A percentile compares a stretch with the other conserved stretches of the same genome.
phyloP scores from a whole-genome alignment of 2,329 filamentous ascomycete species.

The Aspergillus sp. region DNA sequence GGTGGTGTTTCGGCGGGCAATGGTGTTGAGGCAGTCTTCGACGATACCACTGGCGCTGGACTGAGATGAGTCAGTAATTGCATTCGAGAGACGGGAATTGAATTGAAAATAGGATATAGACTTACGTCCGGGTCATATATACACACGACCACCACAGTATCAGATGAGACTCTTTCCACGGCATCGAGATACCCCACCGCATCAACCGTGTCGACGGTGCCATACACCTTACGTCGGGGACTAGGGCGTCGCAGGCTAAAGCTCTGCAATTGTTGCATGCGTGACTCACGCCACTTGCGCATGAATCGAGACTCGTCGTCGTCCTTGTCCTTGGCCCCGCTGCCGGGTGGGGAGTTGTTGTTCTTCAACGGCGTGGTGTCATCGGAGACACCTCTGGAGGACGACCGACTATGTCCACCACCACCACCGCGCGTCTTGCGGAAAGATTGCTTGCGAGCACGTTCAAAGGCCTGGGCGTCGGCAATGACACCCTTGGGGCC shows the following conservation, averaged over 20 bases:
- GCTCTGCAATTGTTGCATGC: constrained; percentile 67
- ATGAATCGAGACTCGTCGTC: constrained; percentile 75
- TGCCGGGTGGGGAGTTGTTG: constrained; percentile 17
- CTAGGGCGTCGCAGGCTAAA: constrained; percentile 61
- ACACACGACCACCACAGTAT: constrained; percentile 83
- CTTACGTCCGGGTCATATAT: constrained; percentile 81
- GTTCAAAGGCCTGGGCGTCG: constrained; percentile 43
- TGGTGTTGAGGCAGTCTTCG: constrained; percentile 65
- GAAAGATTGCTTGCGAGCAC: constrained; percentile 41
- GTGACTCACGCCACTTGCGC: constrained; percentile 71
- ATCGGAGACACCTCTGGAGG: constrained; percentile 11
- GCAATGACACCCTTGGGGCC: constrained; percentile 46
- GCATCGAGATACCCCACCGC: constrained; percentile 90
- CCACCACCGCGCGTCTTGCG: constrained; percentile 25
- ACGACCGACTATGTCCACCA: constrained; percentile 19
- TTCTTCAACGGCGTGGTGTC: constrained; percentile 13
- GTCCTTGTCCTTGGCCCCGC: constrained; percentile 44
- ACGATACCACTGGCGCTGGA: constrained; percentile 71
- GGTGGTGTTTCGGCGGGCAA: constrained; percentile 62
- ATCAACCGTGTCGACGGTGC: constrained; percentile 74
- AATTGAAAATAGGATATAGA: constrained; percentile 8
- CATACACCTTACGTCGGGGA: constrained; percentile 70
- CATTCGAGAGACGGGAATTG: not conserved
- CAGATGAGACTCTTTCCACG: constrained; percentile 75
- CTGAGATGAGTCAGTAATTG: constrained; percentile 36